Conservation (phyloP, 257 asterid species). For the Vinca minor region DNA sequence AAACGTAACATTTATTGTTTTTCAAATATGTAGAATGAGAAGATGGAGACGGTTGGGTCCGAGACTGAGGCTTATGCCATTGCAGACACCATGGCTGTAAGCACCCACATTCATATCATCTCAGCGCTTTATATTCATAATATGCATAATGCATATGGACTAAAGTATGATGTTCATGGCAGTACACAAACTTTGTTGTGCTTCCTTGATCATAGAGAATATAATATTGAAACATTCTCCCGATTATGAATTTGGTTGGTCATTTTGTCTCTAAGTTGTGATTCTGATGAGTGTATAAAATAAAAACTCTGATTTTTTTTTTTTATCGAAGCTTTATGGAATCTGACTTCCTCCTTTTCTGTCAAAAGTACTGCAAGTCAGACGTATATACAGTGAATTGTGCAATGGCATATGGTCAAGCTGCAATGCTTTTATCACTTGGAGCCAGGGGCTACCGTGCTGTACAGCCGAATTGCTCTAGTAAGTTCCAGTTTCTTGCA, state of each 20-base stretch:
- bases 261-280: not conserved
- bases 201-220: not conserved
- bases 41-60: constrained; percentile 76
- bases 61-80: constrained; percentile 89
- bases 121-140: not conserved
- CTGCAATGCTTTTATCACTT: constrained; percentile 83
- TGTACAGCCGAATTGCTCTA: constrained; percentile 60
- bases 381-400: constrained; percentile 74
- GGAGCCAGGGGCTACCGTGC: constrained; percentile 83
- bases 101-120: constrained; percentile 18
- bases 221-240: not conserved
- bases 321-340: constrained; percentile 6
- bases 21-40: constrained; percentile 47
- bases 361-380: constrained; percentile 56
- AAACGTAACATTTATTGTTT: not conserved
- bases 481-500: constrained; percentile 36
- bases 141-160: not conserved
- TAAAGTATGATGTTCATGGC: not conserved
- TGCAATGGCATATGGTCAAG: constrained; percentile 91
- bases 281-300: not conserved
- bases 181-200: not conserved
- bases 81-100: constrained; percentile 81
- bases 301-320: not conserved
- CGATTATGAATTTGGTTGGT: not conserved
- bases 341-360: constrained; percentile 6